These are phyloP conservation scores for Phyllostachys edulis DNA, from an alignment of 176 grass and related monocot genomes.

Conservation along the genomic window DNA sequence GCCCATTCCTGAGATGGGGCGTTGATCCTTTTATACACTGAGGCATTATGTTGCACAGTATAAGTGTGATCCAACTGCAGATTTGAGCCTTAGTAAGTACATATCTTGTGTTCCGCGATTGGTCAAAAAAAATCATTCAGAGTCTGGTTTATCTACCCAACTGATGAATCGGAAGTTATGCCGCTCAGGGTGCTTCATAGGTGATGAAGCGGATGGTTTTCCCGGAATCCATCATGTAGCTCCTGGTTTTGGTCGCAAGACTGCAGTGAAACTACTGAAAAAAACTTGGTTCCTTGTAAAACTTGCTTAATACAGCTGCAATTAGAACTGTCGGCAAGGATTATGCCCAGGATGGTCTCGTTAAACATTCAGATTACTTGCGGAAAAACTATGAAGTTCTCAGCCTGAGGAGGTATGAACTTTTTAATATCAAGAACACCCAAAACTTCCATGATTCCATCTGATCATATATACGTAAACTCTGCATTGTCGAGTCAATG, in stretches of 20 bases:
- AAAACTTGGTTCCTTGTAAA: conserved; percentile 86
- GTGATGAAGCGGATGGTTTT: conserved; percentile 90
- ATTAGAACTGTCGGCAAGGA: conserved; percentile 78
- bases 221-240: conserved; percentile 87
- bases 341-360: conserved; percentile 84
- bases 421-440: not conserved
- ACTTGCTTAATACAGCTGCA: conserved; percentile 73
- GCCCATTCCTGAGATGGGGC: conserved; percentile 78
- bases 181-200: conserved; percentile 76
- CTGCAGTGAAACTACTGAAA: conserved; percentile 78
- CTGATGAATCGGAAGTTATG: not conserved
- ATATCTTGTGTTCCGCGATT: not conserved
- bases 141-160: not conserved
- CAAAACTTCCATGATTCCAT: not conserved
- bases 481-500: not conserved
- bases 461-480: not conserved
- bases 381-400: conserved; percentile 87
- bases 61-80: conserved; percentile 73
- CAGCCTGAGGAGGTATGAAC: conserved; percentile 64
- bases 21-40: conserved; percentile 90
- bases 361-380: conserved; percentile 84
- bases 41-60: conserved; percentile 88
- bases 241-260: conserved; percentile 85
- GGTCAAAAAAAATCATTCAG: too few species aligned
- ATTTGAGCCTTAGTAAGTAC: conserved; percentile 96